Evolutionary conservation across 2,329 filamentous ascomycete genomes (phyloP), one percentile per base, ranked within the genome.

Genomic region (Botrytis pseudocinerea): DNA sequence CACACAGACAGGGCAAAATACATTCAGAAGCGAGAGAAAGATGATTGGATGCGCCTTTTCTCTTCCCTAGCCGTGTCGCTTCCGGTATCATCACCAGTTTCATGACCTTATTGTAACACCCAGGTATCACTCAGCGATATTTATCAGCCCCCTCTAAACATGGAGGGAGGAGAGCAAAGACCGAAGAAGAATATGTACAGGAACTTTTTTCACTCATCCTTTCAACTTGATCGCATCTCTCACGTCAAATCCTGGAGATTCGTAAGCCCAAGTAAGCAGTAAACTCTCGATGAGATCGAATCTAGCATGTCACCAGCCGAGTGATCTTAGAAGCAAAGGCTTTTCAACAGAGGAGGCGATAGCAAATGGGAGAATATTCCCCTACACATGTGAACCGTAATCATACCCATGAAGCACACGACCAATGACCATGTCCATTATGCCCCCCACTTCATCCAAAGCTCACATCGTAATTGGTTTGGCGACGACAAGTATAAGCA

Each of bases 391-490:
- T 71, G 70, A 63, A 54, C 73, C 72, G 22, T 72, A 32, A 61
- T 44, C 22, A 57, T 54, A 46, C n/a, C 40, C 62, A 35, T 64
- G 62, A 72, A 38, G 61, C 76, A 77, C 77, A 78, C 76, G 73
- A 51, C 78, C 78, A 78, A 78, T 78, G 40, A 72, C 69, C 61
- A 62, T 32, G 18, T 65, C 40, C 28, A 40, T 59, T 51, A 48
- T 25, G 54, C 78, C 75, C 77, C 77, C 77, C 78, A 76, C 78
- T 77, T 74, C 48, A 35, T 65, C 57, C 66, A 46, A 63, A 60
- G 66, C 63, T n/a, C 48, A 73, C 62, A 40, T 68, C 65, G 71
- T 78, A 69, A 79, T 78, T 79, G 78, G 78, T 59, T 69, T 76
- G 35, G 63, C 54, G 60, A 76, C 76, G 44, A 62, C 73, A 74